Evolutionary conservation across 1,284 basidiomycete species (phyloP), one percentile per base, ranked within the genome.

Genomic region (Apiotrichum domesticum): DNA sequence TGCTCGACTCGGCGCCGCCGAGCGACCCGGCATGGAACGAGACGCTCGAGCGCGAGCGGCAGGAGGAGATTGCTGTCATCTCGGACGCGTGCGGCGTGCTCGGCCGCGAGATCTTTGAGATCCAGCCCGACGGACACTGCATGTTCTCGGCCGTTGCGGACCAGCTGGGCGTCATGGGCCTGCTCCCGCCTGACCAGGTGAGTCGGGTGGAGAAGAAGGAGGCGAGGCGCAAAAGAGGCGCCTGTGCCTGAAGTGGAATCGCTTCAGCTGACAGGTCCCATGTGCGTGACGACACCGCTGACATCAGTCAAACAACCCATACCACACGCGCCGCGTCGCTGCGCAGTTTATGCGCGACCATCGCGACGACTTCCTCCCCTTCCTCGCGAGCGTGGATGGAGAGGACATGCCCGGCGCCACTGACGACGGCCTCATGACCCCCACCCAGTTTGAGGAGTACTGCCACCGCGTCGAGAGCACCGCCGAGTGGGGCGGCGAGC

Each of bases 401-500:
- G 90, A 90, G 67, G 88, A 90, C 71, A 82, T 83, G n/a, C 78
- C 78, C 3, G 87, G 83, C n/a, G 81, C 85, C 6, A 80, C 80
- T 10, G 81, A 85, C 42, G 80, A 83, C 29, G 90, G 87, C 7
- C 69, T 91, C 40, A 92, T 96, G 85, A 83, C 79, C 8, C 79
- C 78, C 6, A 76, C 77, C 43, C 82, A 88, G 69, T 96, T 89
- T 67, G 75, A 83, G 50, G 78, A 80, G 60, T 98, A 98, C 74
- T 97, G 93, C 73, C 77, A 80, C 59, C 81, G 82, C 9, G 85
- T 99, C 21, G 85, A 86, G 50, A 82, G 87, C 67, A 95, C 92
- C 8, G 88, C 85, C 8, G 83, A 86, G 37, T 98, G 96, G 96
- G 96, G 96, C 47, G 96, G 96, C 41, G 92, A 98, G 76, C 94